Percentiles rank a stretch among this genome's conserved stretches.
These are phyloP conservation scores for Postia placenta DNA, from an alignment of 768 basidiomycete genomes.

Conservation along the genomic window DNA sequence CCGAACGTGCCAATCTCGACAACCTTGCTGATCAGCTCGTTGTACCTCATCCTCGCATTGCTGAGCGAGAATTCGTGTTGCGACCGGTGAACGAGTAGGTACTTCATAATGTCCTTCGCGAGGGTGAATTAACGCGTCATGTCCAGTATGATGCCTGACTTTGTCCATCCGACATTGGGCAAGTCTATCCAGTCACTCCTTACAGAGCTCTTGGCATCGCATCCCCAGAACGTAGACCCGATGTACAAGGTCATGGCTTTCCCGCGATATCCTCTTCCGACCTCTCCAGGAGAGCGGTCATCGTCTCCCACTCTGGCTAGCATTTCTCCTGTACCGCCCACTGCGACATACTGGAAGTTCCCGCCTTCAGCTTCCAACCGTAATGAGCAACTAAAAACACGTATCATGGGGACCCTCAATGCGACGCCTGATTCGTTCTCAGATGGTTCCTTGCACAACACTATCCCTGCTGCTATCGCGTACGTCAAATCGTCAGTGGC, in stretches of 20 bases:
- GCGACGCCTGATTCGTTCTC: constrained; percentile 96
- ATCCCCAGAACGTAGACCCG: constrained; percentile 29
- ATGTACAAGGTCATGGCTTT: constrained; percentile 78
- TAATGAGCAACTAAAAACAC: constrained; percentile 36
- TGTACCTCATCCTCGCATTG: constrained; percentile 76
- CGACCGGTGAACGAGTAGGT: constrained; percentile 82
- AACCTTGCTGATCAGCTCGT: constrained; percentile 64
- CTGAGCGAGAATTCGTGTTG: constrained; percentile 89
- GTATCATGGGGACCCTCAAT: constrained; percentile 90
- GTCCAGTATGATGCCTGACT: constrained; percentile 73
- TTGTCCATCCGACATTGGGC: constrained; percentile 54
- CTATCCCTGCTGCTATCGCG: constrained; percentile 44
- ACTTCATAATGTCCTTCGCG: no score
- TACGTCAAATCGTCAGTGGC: constrained; percentile 45
- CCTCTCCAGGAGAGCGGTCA: constrained; percentile 14
- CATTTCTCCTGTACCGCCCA: constrained; percentile 33
- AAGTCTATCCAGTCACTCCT: constrained; percentile 45
- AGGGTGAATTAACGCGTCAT: no score
- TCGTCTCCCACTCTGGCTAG: constrained; percentile 6
- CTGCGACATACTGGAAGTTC: constrained; percentile 46
- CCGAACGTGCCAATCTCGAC: constrained; percentile 36
- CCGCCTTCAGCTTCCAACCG: constrained; percentile 20
- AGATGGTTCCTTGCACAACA: constrained; percentile 63
- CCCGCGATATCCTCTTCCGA: constrained; percentile 43
- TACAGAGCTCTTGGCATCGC: constrained; percentile 27